These are phyloP conservation scores for Plasmodium sp. DNA, from an alignment of 169 alveolate species.

Conservation along the genomic window DNA sequence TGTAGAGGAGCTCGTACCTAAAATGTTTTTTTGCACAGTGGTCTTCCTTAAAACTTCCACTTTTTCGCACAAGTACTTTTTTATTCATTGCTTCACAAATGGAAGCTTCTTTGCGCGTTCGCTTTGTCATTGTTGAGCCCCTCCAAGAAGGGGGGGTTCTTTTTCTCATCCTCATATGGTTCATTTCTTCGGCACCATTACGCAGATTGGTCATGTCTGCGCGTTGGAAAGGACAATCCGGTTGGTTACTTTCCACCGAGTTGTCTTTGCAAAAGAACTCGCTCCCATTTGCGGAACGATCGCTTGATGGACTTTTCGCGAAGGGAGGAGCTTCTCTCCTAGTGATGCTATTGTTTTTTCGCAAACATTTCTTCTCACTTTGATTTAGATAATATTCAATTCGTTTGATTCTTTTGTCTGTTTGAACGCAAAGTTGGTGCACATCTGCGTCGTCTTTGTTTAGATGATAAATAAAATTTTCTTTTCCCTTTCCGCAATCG, in stretches of 20 bases:
- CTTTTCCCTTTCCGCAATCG: background rate
- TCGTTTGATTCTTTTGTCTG: constrained; percentile 15
- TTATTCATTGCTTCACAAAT: background rate
- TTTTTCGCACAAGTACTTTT: background rate
- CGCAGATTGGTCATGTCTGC: background rate
- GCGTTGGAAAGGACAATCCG: background rate
- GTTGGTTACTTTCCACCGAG: background rate
- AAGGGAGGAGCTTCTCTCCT: background rate
- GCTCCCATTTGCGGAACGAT: background rate
- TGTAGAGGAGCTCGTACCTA: background rate
- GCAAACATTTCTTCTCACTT: background rate
- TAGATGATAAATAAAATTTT: constrained; percentile 1
- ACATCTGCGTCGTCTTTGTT: constrained; percentile 4
- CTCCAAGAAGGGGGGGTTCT: background rate
- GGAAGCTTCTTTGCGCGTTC: background rate
- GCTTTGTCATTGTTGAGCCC: background rate
- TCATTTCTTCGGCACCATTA: background rate
- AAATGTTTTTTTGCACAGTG: background rate
- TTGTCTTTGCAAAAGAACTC: background rate
- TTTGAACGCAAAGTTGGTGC: constrained; percentile 5
- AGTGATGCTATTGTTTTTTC: background rate
- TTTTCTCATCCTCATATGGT: background rate
- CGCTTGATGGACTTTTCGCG: background rate
- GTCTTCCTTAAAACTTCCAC: background rate
- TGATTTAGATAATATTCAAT: constrained; percentile 21